A percentile compares a stretch with the other conserved stretches of the same genome.
Evolutionary conservation across 805 yeast genomes (phyloP).

Genomic region (Komagataella pseudopastoris): DNA sequence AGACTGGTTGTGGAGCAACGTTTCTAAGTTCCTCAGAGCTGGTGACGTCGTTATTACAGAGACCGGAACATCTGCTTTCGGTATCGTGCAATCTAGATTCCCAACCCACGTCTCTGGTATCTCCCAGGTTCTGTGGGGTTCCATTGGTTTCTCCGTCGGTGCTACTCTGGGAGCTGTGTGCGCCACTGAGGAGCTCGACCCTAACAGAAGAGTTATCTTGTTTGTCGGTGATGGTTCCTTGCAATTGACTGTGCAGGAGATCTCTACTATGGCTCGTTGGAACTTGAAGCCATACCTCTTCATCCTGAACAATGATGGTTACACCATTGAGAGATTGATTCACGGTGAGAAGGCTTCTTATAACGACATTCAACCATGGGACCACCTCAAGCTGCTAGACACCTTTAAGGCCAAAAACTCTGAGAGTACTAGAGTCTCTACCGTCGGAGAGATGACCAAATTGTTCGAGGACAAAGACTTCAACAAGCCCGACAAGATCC

Average conservation of each 20-base stretch:
- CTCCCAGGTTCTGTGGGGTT: slow-evolving; percentile 68
- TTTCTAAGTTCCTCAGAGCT: slow-evolving; percentile 46
- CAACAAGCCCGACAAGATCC: slow-evolving; percentile 41
- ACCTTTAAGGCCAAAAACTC: slow-evolving; percentile 42
- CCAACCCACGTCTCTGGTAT: slow-evolving; percentile 51
- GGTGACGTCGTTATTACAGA: slow-evolving; percentile 60
- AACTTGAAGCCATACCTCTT: slow-evolving; percentile 54
- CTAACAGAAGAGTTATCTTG: slow-evolving; percentile 45
- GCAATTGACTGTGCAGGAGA: slow-evolving; percentile 64
- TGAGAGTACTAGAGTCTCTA: slow-evolving; percentile 38
- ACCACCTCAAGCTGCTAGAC: slow-evolving; percentile 42
- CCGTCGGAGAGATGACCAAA: slow-evolving; percentile 43
- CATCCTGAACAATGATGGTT: slow-evolving; percentile 60
- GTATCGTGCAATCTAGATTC: slow-evolving; percentile 53
- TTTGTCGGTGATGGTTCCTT: slow-evolving; percentile 70
- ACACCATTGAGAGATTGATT: slow-evolving; percentile 63
- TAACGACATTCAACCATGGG: slow-evolving; percentile 60
- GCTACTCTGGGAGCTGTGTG: slow-evolving; percentile 55
- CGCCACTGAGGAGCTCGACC: slow-evolving; percentile 53
- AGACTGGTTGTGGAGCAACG: slow-evolving; percentile 57
- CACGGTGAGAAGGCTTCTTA: slow-evolving; percentile 55
- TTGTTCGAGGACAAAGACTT: slow-evolving; percentile 33
- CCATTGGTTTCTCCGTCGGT: slow-evolving; percentile 61
- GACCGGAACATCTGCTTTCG: slow-evolving; percentile 68
- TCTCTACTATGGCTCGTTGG: slow-evolving; percentile 58